Conservation (phyloP, 257 asterid genomes). For the Haberlea rhodopensis region DNA sequence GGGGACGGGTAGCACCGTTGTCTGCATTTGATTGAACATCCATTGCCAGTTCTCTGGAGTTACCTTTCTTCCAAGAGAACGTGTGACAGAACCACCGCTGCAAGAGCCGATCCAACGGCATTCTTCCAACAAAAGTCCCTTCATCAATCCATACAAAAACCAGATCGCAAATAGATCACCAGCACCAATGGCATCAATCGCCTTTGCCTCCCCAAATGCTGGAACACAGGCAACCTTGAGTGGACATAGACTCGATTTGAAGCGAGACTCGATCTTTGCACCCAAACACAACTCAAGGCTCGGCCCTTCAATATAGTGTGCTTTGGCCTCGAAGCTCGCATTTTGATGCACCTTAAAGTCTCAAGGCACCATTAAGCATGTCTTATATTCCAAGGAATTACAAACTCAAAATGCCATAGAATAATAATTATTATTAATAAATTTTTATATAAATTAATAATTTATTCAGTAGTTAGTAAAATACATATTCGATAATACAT, state of each 20-base stretch:
- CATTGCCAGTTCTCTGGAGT: conserved; percentile 87
- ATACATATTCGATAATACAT: neutral
- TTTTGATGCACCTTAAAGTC: neutral
- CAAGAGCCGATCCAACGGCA: conserved; percentile 89
- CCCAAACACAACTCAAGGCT: neutral
- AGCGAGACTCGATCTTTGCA: neutral
- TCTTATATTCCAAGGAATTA: neutral
- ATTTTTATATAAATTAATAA: too few species aligned
- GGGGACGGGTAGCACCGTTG: conserved; percentile 56
- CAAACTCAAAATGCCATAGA: neutral
- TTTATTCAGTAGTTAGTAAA: too few species aligned
- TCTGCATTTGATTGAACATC: conserved; percentile 87
- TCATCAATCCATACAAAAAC: conserved; percentile 82
- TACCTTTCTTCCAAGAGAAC: conserved; percentile 89
- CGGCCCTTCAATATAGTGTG: neutral
- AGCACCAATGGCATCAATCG: conserved; percentile 92
- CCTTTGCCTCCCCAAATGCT: conserved; percentile 71
- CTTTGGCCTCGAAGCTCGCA: neutral
- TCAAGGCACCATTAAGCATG: neutral
- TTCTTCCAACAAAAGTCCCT: conserved; percentile 70
- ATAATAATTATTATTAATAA: too few species aligned
- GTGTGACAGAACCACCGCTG: conserved; percentile 90
- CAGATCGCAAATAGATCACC: conserved; percentile 99
- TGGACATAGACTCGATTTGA: neutral
- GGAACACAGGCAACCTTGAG: conserved; percentile 71